Percentiles rank a stretch among this genome's conserved stretches.
Evolutionary conservation across 805 yeast genomes (phyloP).

Genomic region (Sugiyamaella marilandica): DNA sequence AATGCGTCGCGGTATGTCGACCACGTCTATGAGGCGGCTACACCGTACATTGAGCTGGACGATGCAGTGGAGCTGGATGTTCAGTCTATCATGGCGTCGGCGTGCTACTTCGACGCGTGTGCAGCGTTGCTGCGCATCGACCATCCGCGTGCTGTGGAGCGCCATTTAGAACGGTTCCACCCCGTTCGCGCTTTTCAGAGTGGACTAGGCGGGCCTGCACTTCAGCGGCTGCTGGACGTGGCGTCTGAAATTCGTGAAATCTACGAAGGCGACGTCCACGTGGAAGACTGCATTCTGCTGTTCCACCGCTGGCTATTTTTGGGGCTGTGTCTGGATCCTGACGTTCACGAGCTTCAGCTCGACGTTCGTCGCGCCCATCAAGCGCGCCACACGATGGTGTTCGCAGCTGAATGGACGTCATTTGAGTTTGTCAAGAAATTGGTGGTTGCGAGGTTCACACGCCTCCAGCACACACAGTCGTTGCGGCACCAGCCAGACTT

Average conservation of each 20-base stretch:
- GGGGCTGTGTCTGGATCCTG: constrained; percentile 13
- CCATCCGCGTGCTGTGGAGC: constrained; percentile 6
- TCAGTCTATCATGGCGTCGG: neutral
- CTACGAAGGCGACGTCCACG: constrained; percentile 5
- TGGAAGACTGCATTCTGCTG: constrained; percentile 5
- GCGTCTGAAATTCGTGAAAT: neutral
- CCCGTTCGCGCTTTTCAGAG: constrained; percentile 4
- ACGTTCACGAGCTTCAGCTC: constrained; percentile 2
- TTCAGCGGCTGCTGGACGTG: neutral
- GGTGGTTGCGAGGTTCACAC: neutral
- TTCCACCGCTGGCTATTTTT: constrained; percentile 13
- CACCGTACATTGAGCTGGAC: neutral
- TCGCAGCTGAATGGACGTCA: constrained; percentile 14
- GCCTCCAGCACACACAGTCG: constrained; percentile 2
- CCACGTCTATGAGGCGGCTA: neutral
- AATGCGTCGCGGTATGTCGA: neutral
- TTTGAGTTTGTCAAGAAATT: constrained; percentile 4
- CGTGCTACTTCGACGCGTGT: constrained; percentile 5
- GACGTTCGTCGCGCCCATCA: neutral
- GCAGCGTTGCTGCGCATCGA: constrained; percentile 4
- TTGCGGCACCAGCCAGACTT: neutral
- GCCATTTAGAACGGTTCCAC: constrained; percentile 5
- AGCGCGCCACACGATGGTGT: constrained; percentile 7
- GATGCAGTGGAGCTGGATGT: neutral
- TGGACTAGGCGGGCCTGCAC: constrained; percentile 4